Conservation (phyloP, 2,329 filamentous ascomycete genomes). For the Diaporthe sp. region DNA sequence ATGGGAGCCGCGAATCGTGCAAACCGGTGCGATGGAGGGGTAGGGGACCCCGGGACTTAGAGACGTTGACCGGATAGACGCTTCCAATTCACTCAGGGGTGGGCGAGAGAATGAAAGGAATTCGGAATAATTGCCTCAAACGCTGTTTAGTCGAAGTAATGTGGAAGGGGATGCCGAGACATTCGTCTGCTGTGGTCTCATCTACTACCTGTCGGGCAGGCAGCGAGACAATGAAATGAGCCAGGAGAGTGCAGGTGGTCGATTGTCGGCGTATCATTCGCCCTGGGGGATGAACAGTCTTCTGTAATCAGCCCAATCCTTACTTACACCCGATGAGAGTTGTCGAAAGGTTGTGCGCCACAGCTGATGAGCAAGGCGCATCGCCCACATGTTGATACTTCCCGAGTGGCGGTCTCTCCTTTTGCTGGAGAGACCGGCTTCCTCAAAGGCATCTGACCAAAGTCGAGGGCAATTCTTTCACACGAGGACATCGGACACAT, state of each 20-base stretch:
- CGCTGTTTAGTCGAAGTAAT: background rate
- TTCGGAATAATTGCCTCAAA: constrained; percentile 9
- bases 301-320: background rate
- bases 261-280: constrained; percentile 14
- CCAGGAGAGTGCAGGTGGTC: constrained; percentile 1
- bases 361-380: background rate
- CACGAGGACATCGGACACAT: background rate
- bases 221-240: background rate
- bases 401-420: background rate
- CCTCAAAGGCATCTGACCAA: background rate
- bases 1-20: constrained; percentile 18
- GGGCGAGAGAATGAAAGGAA: background rate
- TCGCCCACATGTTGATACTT: background rate
- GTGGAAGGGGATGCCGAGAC: background rate
- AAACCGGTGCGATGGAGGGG: background rate
- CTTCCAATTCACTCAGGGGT: background rate
- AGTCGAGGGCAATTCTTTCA: background rate
- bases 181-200: background rate
- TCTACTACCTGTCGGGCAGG: background rate
- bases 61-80: constrained; percentile 2
- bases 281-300: background rate
- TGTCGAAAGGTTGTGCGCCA: background rate
- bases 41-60: background rate
- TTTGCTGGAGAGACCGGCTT: background rate
- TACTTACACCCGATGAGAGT: background rate